Base-by-base conservation (phyloP, 768 basidiomycete genomes). In the Pleurotus cornucopiae region DNA sequence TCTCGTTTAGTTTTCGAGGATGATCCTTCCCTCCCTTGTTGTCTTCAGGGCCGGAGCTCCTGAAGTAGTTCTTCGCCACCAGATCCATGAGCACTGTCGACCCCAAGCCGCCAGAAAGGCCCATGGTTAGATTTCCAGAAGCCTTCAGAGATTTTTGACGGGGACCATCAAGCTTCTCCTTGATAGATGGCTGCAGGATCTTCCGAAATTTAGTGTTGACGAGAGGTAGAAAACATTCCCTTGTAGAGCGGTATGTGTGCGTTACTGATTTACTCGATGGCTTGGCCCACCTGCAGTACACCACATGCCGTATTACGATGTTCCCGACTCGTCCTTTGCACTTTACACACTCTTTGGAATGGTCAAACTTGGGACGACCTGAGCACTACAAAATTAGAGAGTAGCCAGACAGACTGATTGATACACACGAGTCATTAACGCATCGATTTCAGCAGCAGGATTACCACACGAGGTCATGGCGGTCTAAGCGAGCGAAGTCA, bases 21-120 rank as follows among this genome's bases (percentile, higher is more conserved):
- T 91, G 88, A 54, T 83, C 75, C 49, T 74, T 81, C 16, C 89
- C 87, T 3, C 84, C 85, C 63, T 67, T 71, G 14, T 64, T 57
- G 44, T 76, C 72, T 39, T 63, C 67, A 13, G 57, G 61, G 11
- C 70, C 66, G 4, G 58, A 49, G 63, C 64, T 46, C 11, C 73
- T 62, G 54, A 87, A 81, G 65, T 88, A 89, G 16, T 76, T 78
- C 61, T 75, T 75, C 23, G 82, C 73, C 1, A 91, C 74, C 18
- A 91, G 71, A 65, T 92, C 86, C 13, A 91, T 73, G 9, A 92
- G 73, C 1, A 89, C 76, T 0, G 85, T 83, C 0, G 91, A 90
- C 3, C 88, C 85, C 1, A 90, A 74, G 2, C 91, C 90, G 6
- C 91, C 91, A n/a, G 90, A 91, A 57, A 85, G 82, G 1, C 78